Conservation (phyloP, 257 asterid species). For the Jacaranda copaia region DNA sequence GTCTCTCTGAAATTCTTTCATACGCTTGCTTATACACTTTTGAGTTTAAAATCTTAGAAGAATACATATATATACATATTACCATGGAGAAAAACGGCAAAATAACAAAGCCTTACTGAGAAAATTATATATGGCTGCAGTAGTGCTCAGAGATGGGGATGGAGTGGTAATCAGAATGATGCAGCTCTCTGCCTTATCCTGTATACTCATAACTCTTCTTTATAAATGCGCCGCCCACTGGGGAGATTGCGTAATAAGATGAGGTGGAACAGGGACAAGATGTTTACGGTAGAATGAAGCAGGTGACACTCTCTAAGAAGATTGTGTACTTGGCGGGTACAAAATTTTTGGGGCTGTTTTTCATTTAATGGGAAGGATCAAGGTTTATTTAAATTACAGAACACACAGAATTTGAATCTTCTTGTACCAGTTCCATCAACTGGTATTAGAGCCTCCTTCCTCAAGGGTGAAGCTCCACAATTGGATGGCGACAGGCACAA, state of each 20-base stretch:
- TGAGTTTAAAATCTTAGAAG: background rate
- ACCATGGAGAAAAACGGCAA: background rate
- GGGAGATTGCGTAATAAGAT: slow-evolving; percentile 28
- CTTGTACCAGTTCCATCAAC: too few species aligned
- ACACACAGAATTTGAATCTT: too few species aligned
- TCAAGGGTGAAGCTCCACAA: too few species aligned
- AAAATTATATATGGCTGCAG: slow-evolving; percentile 27
- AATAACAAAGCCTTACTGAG: slow-evolving; percentile 21
- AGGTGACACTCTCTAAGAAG: slow-evolving; percentile 40
- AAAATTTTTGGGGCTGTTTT: slow-evolving; percentile 18
- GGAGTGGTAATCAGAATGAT: slow-evolving; percentile 26
- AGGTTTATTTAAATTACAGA: too few species aligned
- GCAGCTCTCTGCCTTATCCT: slow-evolving; percentile 9
- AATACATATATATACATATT: background rate
- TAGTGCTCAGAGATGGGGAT: slow-evolving; percentile 10
- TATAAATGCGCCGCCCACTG: slow-evolving; percentile 31
- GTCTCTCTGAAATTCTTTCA: background rate
- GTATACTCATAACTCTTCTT: background rate
- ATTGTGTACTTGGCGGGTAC: slow-evolving; percentile 46
- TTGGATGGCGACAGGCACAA: too few species aligned
- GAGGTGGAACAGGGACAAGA: background rate
- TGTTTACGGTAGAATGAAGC: slow-evolving; percentile 43
- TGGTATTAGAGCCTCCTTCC: too few species aligned
- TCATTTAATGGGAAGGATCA: background rate
- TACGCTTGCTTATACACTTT: background rate